These are phyloP conservation scores for Lophiotrema nucula DNA, from an alignment of 495 filamentous ascomycete species.

Conservation along the genomic window DNA sequence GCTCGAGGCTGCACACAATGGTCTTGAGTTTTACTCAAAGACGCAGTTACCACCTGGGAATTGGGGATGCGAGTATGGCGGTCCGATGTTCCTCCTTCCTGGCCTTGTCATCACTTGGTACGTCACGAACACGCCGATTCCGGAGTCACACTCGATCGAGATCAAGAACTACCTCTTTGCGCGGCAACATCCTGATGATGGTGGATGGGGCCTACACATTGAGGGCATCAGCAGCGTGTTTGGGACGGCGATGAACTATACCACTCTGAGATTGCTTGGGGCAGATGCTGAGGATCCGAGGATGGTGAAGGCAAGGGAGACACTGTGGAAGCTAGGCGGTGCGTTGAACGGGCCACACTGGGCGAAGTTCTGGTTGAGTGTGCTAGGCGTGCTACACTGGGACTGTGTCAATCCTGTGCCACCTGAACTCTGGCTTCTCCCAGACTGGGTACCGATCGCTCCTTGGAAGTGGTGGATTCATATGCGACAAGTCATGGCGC, in stretches of 20 bases:
- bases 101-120: constrained; percentile 85
- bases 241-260: constrained; percentile 88
- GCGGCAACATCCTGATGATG: constrained; percentile 81
- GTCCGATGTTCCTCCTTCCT: constrained; percentile 82
- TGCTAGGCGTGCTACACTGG: constrained; percentile 82
- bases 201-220: constrained; percentile 95
- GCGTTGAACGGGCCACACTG: constrained; percentile 85
- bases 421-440: constrained; percentile 90
- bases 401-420: constrained; percentile 92
- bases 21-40: constrained; percentile 82
- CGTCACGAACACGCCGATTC: constrained; percentile 85
- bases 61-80: constrained; percentile 97
- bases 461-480: constrained; percentile 99
- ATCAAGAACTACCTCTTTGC: constrained; percentile 93
- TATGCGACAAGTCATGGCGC: constrained; percentile 86
- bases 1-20: constrained; percentile 75
- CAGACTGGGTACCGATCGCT: constrained; percentile 90
- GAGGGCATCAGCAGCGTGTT: constrained; percentile 93
- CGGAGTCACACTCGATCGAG: constrained; percentile 75
- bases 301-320: constrained; percentile 82
- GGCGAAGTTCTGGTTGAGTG: constrained; percentile 88
- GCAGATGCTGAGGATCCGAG: constrained; percentile 78
- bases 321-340: constrained; percentile 82
- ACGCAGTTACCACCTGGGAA: constrained; percentile 85
- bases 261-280: constrained; percentile 81